Base-by-base conservation (phyloP, 805 yeast species). In the Teunomyces panamensis region DNA sequence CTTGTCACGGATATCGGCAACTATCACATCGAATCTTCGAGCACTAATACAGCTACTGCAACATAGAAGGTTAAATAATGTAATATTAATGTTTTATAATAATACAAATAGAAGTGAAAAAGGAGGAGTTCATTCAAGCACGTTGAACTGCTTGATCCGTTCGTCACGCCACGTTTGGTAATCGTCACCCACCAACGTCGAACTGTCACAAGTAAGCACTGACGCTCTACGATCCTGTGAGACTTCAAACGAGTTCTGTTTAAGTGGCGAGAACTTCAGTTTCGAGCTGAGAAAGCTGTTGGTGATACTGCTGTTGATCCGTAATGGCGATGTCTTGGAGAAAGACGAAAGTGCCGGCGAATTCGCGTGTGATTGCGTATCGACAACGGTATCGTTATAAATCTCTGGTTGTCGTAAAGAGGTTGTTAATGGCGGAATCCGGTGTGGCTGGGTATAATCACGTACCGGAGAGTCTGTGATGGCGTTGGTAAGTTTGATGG, bases 91-190 rank as follows among this genome's bases (percentile, higher is more conserved):
- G 39, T 42, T 33, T 34, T 8, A 33, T 10, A 17, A 32, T 14
- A 28, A 42, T 28, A 36, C 16, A 36, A 29, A 37, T 20, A 26
- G 27, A 24, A 37, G 27, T 37, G 39, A 14, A 16, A 9, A 29
- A 29, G 7, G 37, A 6, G 4, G 13, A 16, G 9, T 17, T 36
- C n/a, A 37, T 26, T 37, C 41, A 26, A 37, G 30, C 29, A 28
- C n/a, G 27, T 53, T 53, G 14, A 51, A 49, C 46, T 48, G 59
- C 35, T 51, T 57, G 39, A 73, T 68, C 43, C 62, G 56, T 47
- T 69, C 75, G 17, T 64, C 64, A 43, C 74, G 58, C 78, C 78
- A 73, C 7, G 50, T 55, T 47, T 63, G 64, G 51, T 70, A 73
- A 29, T 73, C 77, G 35, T 69, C 75, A 4, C 73, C 73, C 29